These are phyloP conservation scores for Gyrodon lividus DNA, from an alignment of 768 basidiomycete species.

Conservation along the genomic window DNA sequence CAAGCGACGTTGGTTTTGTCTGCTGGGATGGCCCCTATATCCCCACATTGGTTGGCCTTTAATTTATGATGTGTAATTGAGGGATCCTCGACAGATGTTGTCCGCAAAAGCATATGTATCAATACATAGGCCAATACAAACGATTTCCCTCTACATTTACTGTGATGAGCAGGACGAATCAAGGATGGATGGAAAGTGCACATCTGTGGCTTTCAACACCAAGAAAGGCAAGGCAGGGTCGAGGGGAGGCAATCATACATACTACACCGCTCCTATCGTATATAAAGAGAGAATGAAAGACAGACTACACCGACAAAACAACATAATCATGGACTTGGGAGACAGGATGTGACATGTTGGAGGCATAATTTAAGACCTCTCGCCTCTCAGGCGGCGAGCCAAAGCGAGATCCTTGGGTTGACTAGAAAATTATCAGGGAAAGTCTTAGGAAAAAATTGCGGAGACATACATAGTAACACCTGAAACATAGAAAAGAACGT, in stretches of 20 bases:
- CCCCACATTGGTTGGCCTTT: too few species aligned
- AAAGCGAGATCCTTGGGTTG: slow-evolving; percentile 90
- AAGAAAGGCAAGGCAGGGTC: slow-evolving; percentile 3
- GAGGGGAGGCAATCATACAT: slow-evolving; percentile 24
- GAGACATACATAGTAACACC: slow-evolving; percentile 57
- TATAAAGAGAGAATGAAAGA: slow-evolving; percentile 10
- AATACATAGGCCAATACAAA: slow-evolving; percentile 28
- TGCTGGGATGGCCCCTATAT: too few species aligned
- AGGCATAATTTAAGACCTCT: slow-evolving; percentile 58
- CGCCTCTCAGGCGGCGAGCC: slow-evolving; percentile 83
- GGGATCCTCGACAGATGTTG: too few species aligned
- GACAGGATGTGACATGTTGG: neutral
- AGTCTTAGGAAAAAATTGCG: neutral
- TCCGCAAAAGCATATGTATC: slow-evolving; percentile 24
- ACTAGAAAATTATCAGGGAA: slow-evolving; percentile 37
- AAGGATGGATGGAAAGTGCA: neutral
- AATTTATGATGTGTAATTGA: too few species aligned
- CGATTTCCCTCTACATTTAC: slow-evolving; percentile 23
- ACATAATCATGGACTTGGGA: slow-evolving; percentile 1
- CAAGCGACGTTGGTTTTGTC: too few species aligned
- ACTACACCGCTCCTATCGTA: slow-evolving; percentile 32
- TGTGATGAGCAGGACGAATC: too few species aligned
- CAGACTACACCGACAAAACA: slow-evolving; percentile 15
- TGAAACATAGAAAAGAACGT: slow-evolving; percentile 16
- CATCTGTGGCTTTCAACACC: slow-evolving; percentile 8